Conservation (phyloP, 1,284 basidiomycete genomes). For the Takashimella tepidaria region DNA sequence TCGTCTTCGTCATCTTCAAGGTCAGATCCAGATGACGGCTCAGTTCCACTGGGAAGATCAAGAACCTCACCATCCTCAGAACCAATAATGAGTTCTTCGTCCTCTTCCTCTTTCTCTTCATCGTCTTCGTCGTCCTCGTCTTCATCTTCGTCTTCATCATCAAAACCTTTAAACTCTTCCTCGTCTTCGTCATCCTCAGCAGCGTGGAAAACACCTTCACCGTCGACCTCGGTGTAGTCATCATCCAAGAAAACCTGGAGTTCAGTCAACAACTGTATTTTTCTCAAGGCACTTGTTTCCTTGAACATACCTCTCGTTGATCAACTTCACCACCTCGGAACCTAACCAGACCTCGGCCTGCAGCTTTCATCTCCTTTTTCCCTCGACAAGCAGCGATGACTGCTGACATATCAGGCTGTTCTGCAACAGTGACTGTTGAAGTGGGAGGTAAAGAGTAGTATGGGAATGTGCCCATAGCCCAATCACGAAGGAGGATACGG, state of each 20-base stretch:
- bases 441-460: constrained; percentile 66
- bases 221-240: constrained; percentile 49
- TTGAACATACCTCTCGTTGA: constrained; percentile 51
- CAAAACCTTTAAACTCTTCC: constrained; percentile 27
- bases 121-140: constrained; percentile 38
- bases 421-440: constrained; percentile 5
- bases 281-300: no score
- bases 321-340: constrained; percentile 56
- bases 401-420: constrained; percentile 40
- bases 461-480: constrained; percentile 73
- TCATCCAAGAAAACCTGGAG: constrained; percentile 53
- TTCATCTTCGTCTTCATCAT: constrained; percentile 26
- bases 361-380: constrained; percentile 55
- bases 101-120: constrained; percentile 43
- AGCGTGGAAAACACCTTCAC: constrained; percentile 1
- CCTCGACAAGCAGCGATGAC: constrained; percentile 60
- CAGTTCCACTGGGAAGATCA: constrained; percentile 40
- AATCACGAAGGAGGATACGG: constrained; percentile 80
- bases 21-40: constrained; percentile 37
- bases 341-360: constrained; percentile 53
- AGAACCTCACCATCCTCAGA: constrained; percentile 43
- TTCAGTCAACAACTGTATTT: no score
- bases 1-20: constrained; percentile 34
- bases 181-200: constrained; percentile 13
- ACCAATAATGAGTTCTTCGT: constrained; percentile 28